Evolutionary conservation across 2,329 filamentous ascomycete species (phyloP), one percentile per base, ranked within the genome.

Genomic region (Torrubiella hemipterigena): DNA sequence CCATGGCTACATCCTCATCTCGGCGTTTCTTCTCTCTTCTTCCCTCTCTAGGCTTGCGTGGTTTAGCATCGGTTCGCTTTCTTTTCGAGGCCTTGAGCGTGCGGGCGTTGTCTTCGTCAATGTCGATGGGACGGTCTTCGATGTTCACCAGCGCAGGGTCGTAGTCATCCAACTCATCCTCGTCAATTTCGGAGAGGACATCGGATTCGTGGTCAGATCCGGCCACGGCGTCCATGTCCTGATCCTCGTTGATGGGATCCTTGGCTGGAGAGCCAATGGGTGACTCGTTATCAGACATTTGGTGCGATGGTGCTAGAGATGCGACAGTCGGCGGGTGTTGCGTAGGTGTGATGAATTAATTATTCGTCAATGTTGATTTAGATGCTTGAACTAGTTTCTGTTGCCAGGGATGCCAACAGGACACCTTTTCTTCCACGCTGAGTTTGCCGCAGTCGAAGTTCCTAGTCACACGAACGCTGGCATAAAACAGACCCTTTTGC

Each of bases 41-140:
- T n/a, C 73, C 77, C 46, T 77, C 80, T 51, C 80, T 77, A 32
- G 82, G 80, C 58, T 85, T 91, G 55, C 81, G 83, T 26, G 65
- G 67, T 18, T 69, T 73, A 31, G 76, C 76, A 20, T 71, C 78
- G 7, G 64, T 49, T 35, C 82, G 70, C 58, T 78, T 79, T 36
- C 73, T 58, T 54, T 75, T 77, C n/a, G 64, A 64, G 1, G 72
- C 73, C 50, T 79, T 79, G 19, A 80, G 54, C 3, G 72, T 75
- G 34, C 67, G 66, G 6, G 73, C 72, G 33, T 72, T 64, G 39
- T 78, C 73, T 44, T 79, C 75, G 44, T 80, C 76, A 38, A 80
- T 78, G 17, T 74, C 70, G n/a, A 77, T 63, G 1, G 73, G 73
- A 16, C 70, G 63, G 47, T 77, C 67, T 47, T 77, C 72, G 23